These are phyloP conservation scores for Puccinia sorghi DNA, from an alignment of 1,284 basidiomycete genomes.

Conservation along the genomic window DNA sequence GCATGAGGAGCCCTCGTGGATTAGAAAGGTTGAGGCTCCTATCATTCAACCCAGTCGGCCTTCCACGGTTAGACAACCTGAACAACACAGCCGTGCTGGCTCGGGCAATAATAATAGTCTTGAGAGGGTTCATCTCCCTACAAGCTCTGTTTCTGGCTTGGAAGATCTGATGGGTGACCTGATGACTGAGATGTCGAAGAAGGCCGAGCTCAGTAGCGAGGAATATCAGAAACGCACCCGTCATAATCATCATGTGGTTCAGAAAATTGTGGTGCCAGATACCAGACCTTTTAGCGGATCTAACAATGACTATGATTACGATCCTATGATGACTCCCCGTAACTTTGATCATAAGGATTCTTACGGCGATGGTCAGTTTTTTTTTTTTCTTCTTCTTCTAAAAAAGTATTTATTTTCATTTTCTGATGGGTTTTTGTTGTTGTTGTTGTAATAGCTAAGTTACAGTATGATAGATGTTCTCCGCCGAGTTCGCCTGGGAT, in stretches of 20 bases:
- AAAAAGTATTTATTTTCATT: neutral
- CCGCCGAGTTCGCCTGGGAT: slow-evolving; percentile 24
- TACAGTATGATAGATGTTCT: neutral
- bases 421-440: neutral
- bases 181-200: slow-evolving; percentile 37
- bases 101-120: neutral
- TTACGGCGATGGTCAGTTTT: neutral
- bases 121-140: neutral
- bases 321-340: neutral
- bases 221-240: neutral
- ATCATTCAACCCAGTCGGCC: neutral
- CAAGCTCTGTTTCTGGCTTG: neutral
- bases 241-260: neutral
- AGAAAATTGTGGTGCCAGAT: neutral
- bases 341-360: neutral
- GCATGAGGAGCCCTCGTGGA: neutral
- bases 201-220: slow-evolving; percentile 30
- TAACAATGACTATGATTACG: neutral
- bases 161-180: slow-evolving; percentile 44
- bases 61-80: too few relatives aligned
- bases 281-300: neutral
- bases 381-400: neutral
- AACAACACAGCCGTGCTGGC: too few relatives aligned
- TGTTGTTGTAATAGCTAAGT: neutral
- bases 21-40: neutral